Base-by-base conservation (phyloP, 2,329 filamentous ascomycete species). In the Graphiopsis chlorocephala region DNA sequence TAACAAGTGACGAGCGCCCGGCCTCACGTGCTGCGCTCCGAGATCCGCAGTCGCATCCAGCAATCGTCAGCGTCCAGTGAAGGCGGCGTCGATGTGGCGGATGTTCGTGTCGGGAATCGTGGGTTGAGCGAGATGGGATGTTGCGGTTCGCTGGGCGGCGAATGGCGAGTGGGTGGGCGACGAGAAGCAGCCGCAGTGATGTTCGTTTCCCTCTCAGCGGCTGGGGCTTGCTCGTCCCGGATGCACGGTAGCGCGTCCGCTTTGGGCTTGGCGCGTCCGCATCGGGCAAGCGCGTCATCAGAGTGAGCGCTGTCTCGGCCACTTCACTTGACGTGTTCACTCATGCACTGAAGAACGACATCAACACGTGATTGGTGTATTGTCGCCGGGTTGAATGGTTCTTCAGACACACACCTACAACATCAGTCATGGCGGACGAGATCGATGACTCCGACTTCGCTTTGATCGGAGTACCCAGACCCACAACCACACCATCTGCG, bases 391-490 rank as follows among this genome's bases (percentile, higher is more conserved):
- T 7, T 20, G n/a, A 20, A 23, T 20, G 3, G n/a, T 45, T 45
- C 8, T 11, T 4, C 2, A 12, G 4, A 23, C 5, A 8, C n/a
- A 45, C 38, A 23, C n/a, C 3, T n/a, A 20, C 38, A 8, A 12
- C 29, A 20, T 6, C 8, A 31, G 7, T 17, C 52, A 81, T 81
- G 79, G 80, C 81, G 58, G 81, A 83, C 60, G 80, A 82, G 31
- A 82, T 80, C 65, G 81, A 76, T 8, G 81, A 82, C 57, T 28
- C 42, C 12, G 78, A 82, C 69, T 61, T 65, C 47, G 23, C 45
- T 26, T 31, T 57, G 3, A 61, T 65, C 25, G 57, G 57, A 14
- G 35, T 65, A 5, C 64, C 64, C 8, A 38, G 35, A 35, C 28
- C 52, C 4, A 38, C 50, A 17, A 47, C 35, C 17, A 50, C 63